These are phyloP conservation scores for Rhizophora apiculata DNA, from an alignment of 345 rosid genomes.

Conservation along the genomic window DNA sequence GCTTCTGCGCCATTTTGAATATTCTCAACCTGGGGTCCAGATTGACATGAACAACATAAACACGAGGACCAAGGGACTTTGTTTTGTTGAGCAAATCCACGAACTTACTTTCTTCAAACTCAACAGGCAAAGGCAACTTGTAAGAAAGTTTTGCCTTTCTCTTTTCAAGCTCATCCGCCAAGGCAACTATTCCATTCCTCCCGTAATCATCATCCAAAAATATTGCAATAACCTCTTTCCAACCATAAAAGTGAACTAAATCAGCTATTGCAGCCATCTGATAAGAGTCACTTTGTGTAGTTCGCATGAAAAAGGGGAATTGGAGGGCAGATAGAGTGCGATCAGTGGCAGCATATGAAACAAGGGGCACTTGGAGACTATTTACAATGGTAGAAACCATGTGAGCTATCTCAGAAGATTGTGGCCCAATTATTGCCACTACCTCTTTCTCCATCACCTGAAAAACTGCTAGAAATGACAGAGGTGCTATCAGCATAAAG, in stretches of 20 bases:
- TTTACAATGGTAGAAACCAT: slow-evolving; percentile 53
- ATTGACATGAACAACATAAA: slow-evolving; percentile 69
- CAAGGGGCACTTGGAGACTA: slow-evolving; percentile 66
- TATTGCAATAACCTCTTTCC: slow-evolving; percentile 74
- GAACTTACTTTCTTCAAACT: slow-evolving; percentile 36
- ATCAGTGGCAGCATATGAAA: slow-evolving; percentile 89
- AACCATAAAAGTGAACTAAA: slow-evolving; percentile 53
- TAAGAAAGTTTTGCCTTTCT: slow-evolving; percentile 45
- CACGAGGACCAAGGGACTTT: slow-evolving; percentile 59
- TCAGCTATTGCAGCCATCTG: slow-evolving; percentile 84
- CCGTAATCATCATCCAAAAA: slow-evolving; percentile 77
- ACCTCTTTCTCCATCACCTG: slow-evolving; percentile 55
- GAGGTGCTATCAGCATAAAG: not conserved
- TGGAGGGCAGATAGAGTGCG: slow-evolving; percentile 84
- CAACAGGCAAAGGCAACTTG: slow-evolving; percentile 51
- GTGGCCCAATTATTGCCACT: slow-evolving; percentile 76
- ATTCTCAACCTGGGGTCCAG: slow-evolving; percentile 63
- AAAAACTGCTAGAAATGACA: slow-evolving; percentile 49
- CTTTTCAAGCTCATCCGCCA: slow-evolving; percentile 50
- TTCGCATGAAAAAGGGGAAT: slow-evolving; percentile 71
- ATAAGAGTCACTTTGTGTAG: slow-evolving; percentile 60
- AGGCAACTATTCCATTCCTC: slow-evolving; percentile 64
- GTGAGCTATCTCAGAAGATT: slow-evolving; percentile 76
- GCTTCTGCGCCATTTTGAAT: slow-evolving; percentile 50
- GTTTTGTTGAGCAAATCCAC: slow-evolving; percentile 43